Percentiles rank a stretch among this genome's conserved stretches.
Evolutionary conservation across 2,329 filamentous ascomycete species (phyloP).

Genomic region (Aspergillus proliferans): DNA sequence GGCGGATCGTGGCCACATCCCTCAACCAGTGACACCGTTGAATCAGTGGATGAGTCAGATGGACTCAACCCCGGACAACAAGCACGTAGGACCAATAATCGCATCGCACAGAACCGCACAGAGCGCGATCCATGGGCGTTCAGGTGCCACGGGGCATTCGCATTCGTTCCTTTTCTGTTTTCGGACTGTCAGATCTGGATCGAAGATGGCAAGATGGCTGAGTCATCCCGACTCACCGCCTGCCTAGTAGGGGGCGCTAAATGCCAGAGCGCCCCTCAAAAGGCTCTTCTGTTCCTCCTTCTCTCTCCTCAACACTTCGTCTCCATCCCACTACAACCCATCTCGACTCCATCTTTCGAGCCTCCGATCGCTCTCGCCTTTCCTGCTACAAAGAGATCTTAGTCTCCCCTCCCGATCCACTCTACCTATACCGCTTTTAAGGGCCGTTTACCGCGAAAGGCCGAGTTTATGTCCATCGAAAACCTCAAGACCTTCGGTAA

Average conservation of each 20-base stretch:
- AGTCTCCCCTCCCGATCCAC: constrained; percentile 23
- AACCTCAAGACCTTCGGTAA: constrained; percentile 93
- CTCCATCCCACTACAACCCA: constrained; percentile 5
- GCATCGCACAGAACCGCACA: no score
- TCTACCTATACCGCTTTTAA: constrained; percentile 35
- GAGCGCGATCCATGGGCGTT: no score
- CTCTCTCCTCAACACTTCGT: constrained; percentile 13
- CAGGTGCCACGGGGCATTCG: no score
- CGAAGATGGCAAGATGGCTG: constrained; percentile 11
- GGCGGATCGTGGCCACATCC: not conserved
- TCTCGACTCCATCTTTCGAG: not conserved
- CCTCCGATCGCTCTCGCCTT: constrained; percentile 17
- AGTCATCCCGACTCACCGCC: constrained; percentile 25
- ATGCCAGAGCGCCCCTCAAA: constrained; percentile 26
- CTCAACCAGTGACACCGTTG: not conserved
- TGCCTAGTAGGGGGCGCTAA: constrained; percentile 21
- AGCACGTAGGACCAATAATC: not conserved
- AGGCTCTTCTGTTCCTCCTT: constrained; percentile 26
- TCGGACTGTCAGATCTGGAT: constrained; percentile 3
- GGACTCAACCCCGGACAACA: not conserved
- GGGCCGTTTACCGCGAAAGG: constrained; percentile 52
- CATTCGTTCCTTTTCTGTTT: no score
- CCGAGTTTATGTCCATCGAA: constrained; percentile 98
- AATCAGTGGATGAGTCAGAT: not conserved
- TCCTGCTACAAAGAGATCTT: constrained; percentile 21